Evolutionary conservation across 306 rosid genomes (phyloP).

Genomic region (Trichosanthes cucumerina): DNA sequence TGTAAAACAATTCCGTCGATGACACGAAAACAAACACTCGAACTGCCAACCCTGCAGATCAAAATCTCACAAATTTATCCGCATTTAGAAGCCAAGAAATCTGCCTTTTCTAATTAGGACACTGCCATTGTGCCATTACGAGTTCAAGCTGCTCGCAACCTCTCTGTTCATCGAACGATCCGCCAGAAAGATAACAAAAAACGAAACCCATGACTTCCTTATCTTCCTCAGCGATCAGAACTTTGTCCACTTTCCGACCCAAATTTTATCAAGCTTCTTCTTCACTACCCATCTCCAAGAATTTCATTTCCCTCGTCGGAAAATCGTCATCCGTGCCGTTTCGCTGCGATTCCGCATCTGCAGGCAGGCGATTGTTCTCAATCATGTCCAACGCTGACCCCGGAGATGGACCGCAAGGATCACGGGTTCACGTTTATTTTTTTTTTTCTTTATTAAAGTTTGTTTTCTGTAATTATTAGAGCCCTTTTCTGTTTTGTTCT

Average conservation of each 20-base stretch:
- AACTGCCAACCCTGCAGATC: no score
- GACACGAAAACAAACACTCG: no score
- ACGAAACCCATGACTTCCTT: background rate
- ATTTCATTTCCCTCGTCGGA: background rate
- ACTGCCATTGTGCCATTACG: no score
- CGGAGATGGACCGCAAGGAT: background rate
- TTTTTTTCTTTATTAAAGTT: no score
- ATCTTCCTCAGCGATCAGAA: background rate
- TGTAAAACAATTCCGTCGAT: no score
- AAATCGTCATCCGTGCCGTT: background rate
- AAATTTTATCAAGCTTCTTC: background rate
- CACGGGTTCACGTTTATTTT: background rate
- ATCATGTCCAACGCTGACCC: background rate
- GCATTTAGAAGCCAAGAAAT: no score
- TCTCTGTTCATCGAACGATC: background rate
- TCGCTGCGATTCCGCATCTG: background rate
- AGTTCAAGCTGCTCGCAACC: no score
- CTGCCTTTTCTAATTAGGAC: no score
- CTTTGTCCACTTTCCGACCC: background rate
- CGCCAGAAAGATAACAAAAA: background rate
- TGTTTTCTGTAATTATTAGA: no score
- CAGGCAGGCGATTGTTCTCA: background rate
- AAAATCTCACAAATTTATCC: no score
- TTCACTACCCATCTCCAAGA: background rate
- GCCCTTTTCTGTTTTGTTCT: background rate